These are phyloP conservation scores for Fusarium compactum DNA, from an alignment of 2,329 filamentous ascomycete genomes.

Conservation along the genomic window DNA sequence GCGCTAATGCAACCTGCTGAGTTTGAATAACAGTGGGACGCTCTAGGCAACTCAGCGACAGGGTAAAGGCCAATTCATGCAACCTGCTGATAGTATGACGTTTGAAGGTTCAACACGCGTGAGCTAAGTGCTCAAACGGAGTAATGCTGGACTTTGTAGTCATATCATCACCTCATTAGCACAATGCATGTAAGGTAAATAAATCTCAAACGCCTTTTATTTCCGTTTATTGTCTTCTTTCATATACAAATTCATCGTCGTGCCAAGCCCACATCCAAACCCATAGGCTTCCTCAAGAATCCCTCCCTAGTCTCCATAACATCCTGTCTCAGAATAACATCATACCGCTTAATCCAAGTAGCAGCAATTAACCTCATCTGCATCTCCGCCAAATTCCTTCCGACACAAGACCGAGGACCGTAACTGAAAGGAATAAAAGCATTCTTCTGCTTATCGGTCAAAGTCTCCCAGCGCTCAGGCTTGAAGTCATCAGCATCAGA, in stretches of 20 bases:
- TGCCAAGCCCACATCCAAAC: conserved; percentile 59
- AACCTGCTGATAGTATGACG: background rate
- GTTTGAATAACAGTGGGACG: accelerated
- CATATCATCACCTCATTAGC: too few relatives aligned
- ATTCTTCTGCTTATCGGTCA: conserved; percentile 76
- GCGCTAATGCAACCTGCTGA: background rate
- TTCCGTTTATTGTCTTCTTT: background rate
- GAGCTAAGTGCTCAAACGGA: too few relatives aligned
- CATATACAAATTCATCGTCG: background rate
- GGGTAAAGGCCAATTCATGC: background rate
- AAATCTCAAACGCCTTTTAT: background rate
- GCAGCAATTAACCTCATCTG: conserved; percentile 82
- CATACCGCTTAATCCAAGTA: conserved; percentile 70
- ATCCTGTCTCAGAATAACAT: conserved; percentile 65
- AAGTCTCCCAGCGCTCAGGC: conserved; percentile 77
- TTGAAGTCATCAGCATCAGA: conserved; percentile 77
- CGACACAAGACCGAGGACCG: conserved; percentile 78
- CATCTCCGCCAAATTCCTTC: conserved; percentile 88
- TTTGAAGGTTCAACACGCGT: background rate
- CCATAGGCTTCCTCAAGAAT: conserved; percentile 83
- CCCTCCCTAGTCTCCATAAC: conserved; percentile 82
- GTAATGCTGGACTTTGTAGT: too few relatives aligned
- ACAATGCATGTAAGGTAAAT: accelerated
- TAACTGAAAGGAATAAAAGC: conserved; percentile 82
- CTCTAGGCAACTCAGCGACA: accelerated